Evolutionary conservation across 139 green algal species (phyloP), one percentile per base, ranked within the genome.

Genomic region (Coelastrella sp.): DNA sequence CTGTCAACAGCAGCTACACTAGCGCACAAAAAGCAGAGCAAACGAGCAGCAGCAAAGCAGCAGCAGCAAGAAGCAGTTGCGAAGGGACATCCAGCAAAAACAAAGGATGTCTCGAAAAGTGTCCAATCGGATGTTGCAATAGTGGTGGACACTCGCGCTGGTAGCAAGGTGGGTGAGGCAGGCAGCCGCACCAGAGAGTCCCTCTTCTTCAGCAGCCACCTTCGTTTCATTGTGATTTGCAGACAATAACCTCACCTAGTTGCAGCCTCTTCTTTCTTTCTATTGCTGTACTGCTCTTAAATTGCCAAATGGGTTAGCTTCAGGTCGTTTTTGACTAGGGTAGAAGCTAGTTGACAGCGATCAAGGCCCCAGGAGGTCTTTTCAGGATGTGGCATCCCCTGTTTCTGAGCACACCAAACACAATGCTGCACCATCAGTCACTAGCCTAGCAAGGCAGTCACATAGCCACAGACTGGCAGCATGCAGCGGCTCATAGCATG

Each of bases 11-110:
- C 80, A 79, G 88, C 88, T 7, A 85, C 57, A 7, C 58, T 68
- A 65, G 90, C 59, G 72, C 66, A 66, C 65, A 90, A 73, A 90
- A 92, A 85, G 88, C 92, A 35, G 82, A 82, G 14, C 79, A 87
- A 63, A 66, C 79, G 27, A 61, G 68, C 6, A n/a, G 14, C 61
- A 74, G 84, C 85, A 65, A 92, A 92, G 68, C 78, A 89, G 78
- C 68, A 86, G 88, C 70, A 93, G 20, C 17, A 80, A 25, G 8
- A 56, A 81, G 84, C 84, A 68, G 68, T 60, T 49, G 84, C 84
- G n/a, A 88, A 88, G 79, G 74, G 76, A 8, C 25, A 22, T 57
- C 27, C 66, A 81, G 70, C 66, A 6, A 24, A 76, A 58, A 35
- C 4, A 60, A 81, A 86, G 63, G 87, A 78, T 58, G 25, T 25